Evolutionary conservation across 331 rosid genomes (phyloP).

Genomic region (Phaseolus coccineus): DNA sequence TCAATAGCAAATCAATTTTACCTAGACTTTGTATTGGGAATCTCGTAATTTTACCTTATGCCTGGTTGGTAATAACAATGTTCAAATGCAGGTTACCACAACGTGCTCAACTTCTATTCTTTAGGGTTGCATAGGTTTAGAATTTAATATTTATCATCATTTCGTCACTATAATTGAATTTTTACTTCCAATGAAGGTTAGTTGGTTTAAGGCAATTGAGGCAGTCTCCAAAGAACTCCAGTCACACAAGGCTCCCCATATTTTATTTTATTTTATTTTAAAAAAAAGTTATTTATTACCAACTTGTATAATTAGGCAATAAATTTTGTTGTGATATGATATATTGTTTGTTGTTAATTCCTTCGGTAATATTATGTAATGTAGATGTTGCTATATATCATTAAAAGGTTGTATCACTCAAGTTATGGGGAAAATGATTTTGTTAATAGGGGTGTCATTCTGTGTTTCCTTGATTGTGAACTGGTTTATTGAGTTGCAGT

Average conservation of each 20-base stretch:
- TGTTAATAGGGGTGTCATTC: neutral
- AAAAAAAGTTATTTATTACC: too few species aligned
- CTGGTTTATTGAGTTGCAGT: neutral
- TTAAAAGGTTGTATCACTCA: neutral
- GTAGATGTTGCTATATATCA: too few species aligned
- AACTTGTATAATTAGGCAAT: neutral
- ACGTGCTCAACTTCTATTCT: neutral
- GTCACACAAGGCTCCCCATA: neutral
- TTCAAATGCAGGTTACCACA: neutral
- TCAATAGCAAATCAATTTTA: neutral
- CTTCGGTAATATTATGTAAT: too few species aligned
- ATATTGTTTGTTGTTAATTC: too few species aligned
- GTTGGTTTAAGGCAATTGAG: neutral
- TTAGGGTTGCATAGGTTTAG: constrained; percentile 17
- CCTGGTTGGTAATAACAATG: neutral
- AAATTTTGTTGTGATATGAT: too few species aligned
- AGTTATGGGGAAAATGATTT: neutral
- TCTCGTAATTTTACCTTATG: neutral
- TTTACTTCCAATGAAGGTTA: neutral
- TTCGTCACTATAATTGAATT: neutral
- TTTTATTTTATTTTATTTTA: too few species aligned
- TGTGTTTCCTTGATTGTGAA: neutral
- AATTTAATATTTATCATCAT: neutral
- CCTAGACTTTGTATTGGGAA: neutral
- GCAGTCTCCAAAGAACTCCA: neutral